Evolutionary conservation across 495 filamentous ascomycete species (phyloP).

Genomic region (Aspergillus haitiensis): DNA sequence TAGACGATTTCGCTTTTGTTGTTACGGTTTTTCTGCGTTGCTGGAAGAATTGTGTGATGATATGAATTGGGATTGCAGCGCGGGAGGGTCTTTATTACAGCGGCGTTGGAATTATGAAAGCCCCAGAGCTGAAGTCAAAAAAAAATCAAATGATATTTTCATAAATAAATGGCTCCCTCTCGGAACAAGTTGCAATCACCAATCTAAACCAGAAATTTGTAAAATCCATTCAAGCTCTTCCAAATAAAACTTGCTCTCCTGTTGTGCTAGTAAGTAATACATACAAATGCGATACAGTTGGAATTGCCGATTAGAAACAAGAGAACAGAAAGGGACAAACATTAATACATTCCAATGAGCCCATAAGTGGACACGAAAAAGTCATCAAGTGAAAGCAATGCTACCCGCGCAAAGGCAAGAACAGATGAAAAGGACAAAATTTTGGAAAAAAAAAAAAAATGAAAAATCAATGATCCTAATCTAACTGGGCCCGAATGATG

Average conservation of each 20-base stretch:
- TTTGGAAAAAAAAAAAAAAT: neutral
- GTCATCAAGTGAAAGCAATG: neutral
- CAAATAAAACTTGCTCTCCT: slow-evolving; percentile 10
- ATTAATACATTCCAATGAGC: neutral
- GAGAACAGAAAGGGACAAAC: slow-evolving; percentile 3
- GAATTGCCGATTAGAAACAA: neutral
- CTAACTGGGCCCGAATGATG: neutral
- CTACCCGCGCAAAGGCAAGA: slow-evolving; percentile 14
- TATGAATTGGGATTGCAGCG: slow-evolving; percentile 37
- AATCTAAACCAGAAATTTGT: slow-evolving; percentile 32
- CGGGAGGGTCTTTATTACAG: slow-evolving; percentile 40
- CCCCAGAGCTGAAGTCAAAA: slow-evolving; percentile 44
- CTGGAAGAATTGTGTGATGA: slow-evolving; percentile 36
- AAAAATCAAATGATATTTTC: slow-evolving; percentile 12
- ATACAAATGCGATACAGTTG: slow-evolving; percentile 9
- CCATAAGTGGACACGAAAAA: neutral
- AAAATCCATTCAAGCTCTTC: slow-evolving; percentile 33
- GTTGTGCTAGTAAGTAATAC: slow-evolving; percentile 14
- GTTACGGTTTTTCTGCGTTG: slow-evolving; percentile 49
- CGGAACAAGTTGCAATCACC: slow-evolving; percentile 43
- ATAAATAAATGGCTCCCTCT: slow-evolving; percentile 46
- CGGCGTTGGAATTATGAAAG: slow-evolving; percentile 52
- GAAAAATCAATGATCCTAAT: neutral
- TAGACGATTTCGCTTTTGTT: slow-evolving; percentile 56
- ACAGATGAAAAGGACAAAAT: slow-evolving; percentile 8